Conservation (phyloP, 805 yeast genomes). For the Lachancea dasiensis region DNA sequence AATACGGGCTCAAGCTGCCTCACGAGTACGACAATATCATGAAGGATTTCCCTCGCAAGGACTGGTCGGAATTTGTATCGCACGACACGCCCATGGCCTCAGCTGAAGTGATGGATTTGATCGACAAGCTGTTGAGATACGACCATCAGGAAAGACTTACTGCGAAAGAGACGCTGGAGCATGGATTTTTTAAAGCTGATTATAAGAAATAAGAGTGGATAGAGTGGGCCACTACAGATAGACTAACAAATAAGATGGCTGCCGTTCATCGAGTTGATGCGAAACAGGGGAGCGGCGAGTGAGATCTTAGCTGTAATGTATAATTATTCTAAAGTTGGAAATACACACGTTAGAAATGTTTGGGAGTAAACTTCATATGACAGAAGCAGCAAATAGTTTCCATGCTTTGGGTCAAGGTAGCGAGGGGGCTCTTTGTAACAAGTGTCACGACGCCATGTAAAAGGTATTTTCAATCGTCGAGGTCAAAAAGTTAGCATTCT, state of each 20-base stretch:
- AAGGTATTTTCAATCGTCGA: too few relatives aligned
- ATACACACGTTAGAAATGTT: too few relatives aligned
- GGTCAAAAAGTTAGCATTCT: too few relatives aligned
- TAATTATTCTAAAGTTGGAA: too few relatives aligned
- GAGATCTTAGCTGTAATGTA: constrained; percentile 4
- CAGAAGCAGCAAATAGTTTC: too few relatives aligned
- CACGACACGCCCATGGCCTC: constrained; percentile 47
- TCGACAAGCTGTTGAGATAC: constrained; percentile 67
- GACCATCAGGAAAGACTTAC: constrained; percentile 87
- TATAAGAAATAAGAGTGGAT: not conserved
- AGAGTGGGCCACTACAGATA: not conserved
- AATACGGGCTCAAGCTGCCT: constrained; percentile 64
- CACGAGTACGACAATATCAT: constrained; percentile 71
- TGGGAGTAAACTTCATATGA: too few relatives aligned
- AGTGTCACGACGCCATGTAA: too few relatives aligned
- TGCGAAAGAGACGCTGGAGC: constrained; percentile 82
- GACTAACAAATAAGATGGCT: too few relatives aligned
- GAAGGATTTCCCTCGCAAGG: constrained; percentile 59
- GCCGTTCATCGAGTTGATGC: too few relatives aligned
- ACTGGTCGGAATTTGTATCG: constrained; percentile 60
- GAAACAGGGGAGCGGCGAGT: not conserved
- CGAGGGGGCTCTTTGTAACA: too few relatives aligned
- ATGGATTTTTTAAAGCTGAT: constrained; percentile 50
- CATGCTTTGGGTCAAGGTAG: too few relatives aligned
- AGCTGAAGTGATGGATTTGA: constrained; percentile 57